Conservation (phyloP, 768 basidiomycete species). For the Tulasnella sp. region DNA sequence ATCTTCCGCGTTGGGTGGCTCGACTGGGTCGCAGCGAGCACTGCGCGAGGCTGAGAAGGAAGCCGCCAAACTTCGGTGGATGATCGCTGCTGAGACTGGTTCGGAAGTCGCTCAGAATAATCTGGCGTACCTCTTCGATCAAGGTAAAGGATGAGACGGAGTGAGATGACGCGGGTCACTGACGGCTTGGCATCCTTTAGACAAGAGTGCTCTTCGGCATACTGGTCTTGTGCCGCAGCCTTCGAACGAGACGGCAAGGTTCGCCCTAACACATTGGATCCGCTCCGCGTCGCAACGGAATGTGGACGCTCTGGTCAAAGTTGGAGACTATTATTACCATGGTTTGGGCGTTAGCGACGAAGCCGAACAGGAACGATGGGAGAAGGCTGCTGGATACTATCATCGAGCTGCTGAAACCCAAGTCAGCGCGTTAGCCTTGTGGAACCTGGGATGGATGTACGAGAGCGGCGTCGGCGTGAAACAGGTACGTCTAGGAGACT, state of each 20-base stretch:
- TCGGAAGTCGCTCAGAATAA: conserved; percentile 94
- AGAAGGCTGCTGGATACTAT: conserved; percentile 92
- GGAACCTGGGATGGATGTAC: conserved; percentile 99
- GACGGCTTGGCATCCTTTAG: conserved; percentile 39
- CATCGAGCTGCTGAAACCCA: conserved; percentile 92
- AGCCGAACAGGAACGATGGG: conserved; percentile 60
- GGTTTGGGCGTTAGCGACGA: conserved; percentile 76
- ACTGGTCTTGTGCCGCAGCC: conserved; percentile 69
- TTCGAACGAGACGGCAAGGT: conserved; percentile 74
- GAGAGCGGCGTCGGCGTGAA: conserved; percentile 92
- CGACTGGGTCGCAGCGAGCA: background rate
- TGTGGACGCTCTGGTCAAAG: conserved; percentile 95
- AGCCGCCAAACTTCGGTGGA: conserved; percentile 87
- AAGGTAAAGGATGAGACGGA: conserved; percentile 51
- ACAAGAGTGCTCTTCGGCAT: conserved; percentile 63
- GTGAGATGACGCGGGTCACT: background rate
- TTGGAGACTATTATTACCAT: conserved; percentile 95
- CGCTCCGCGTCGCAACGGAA: conserved; percentile 91
- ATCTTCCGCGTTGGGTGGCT: background rate
- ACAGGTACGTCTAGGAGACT: conserved; percentile 49
- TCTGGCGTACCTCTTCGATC: conserved; percentile 84
- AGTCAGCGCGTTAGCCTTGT: conserved; percentile 90
- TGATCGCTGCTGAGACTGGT: conserved; percentile 90
- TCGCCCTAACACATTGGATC: conserved; percentile 90
- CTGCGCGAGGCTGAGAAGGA: conserved; percentile 65